Evolutionary conservation across 192 early-diverging fungal species (phyloP).

Genomic region (Dimargaris cristalligena): DNA sequence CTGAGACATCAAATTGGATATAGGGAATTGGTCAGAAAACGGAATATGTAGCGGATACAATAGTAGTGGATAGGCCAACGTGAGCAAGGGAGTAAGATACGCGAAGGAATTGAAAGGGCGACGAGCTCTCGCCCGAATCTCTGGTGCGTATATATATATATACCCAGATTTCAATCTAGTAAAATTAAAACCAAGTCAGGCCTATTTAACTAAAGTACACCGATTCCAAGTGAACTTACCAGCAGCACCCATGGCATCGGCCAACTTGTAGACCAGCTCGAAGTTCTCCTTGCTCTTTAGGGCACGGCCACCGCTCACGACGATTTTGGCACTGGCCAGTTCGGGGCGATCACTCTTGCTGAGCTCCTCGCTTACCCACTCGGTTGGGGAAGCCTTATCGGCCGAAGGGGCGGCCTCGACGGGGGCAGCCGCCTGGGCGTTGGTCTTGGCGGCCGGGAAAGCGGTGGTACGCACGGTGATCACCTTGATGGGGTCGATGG

Average conservation of each 20-base stretch:
- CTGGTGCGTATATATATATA: too few species aligned
- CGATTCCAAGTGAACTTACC: constrained; percentile 33
- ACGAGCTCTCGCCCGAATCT: too few species aligned
- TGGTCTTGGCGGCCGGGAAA: constrained; percentile 51
- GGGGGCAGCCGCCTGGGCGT: constrained; percentile 34
- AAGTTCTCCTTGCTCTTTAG: constrained; percentile 96
- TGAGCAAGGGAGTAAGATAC: too few species aligned
- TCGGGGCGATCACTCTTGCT: constrained; percentile 91
- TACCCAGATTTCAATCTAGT: too few species aligned
- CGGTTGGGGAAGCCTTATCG: constrained; percentile 34
- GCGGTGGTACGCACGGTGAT: constrained; percentile 81
- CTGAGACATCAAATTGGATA: too few species aligned
- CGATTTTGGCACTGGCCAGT: constrained; percentile 67
- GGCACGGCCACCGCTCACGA: constrained; percentile 88
- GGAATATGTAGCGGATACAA: too few species aligned
- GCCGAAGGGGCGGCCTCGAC: constrained; percentile 52
- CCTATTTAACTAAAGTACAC: too few species aligned
- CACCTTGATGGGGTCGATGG: constrained; percentile 70
- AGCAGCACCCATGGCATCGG: constrained; percentile 84
- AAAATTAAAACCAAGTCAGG: too few species aligned
- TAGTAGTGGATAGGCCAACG: too few species aligned
- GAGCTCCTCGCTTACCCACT: constrained; percentile 81
- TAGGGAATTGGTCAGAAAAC: too few species aligned
- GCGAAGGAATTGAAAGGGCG: too few species aligned
- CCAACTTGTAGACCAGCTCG: constrained; percentile 69